Evolutionary conservation across 208 protist species (phyloP), one percentile per base, ranked within the genome.

Genomic region (Leishmania martiniquensis): DNA sequence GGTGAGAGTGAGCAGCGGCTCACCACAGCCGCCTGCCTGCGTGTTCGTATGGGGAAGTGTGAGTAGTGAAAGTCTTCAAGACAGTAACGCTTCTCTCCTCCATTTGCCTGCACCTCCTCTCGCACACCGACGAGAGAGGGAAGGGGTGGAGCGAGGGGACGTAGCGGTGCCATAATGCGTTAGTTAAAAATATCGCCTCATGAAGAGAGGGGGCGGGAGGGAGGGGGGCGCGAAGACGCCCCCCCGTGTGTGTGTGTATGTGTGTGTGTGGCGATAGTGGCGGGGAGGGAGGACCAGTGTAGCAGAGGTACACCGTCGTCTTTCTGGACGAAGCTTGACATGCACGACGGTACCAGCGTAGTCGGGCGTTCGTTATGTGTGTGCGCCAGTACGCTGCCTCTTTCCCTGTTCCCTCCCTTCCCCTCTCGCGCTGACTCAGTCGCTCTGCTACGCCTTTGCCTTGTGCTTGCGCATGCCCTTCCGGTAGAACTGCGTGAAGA

Each of bases 401-500:
- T 20, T 66, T 20, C 22, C 44, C 2, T 68, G 32, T 25, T 32
- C 0, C 17, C 20, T 12, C 34, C 17, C 15, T 22, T 12, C 20
- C 7, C 60, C 12, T 12, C 29, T 62, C 29, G 57, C 57, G 1
- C 57, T 13, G 29, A 20, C 57, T 42, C 34, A 29, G 32, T 4
- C 10, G 15, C 9, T 34, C n/a, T 12, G 1, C 69, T 77, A 80
- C 62, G 69, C 77, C 72, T 83, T 78, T 22, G 70, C 17, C 76
- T 81, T 87, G 51, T 39, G 20, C 57, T 83, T 83, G 4, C 79
- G 75, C 42, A 85, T 80, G n/a, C 75, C 68, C 44, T 82, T 85
- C 29, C 68, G 81, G 79, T 93, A 93, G 85, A 95, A 97, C 67
- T 89, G 84, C 52, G 87, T 78, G 82, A 97, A 97, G 67, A 98